These are phyloP conservation scores for Phlyctochytrium planicorne DNA, from an alignment of 192 early-diverging fungal genomes.

Conservation along the genomic window DNA sequence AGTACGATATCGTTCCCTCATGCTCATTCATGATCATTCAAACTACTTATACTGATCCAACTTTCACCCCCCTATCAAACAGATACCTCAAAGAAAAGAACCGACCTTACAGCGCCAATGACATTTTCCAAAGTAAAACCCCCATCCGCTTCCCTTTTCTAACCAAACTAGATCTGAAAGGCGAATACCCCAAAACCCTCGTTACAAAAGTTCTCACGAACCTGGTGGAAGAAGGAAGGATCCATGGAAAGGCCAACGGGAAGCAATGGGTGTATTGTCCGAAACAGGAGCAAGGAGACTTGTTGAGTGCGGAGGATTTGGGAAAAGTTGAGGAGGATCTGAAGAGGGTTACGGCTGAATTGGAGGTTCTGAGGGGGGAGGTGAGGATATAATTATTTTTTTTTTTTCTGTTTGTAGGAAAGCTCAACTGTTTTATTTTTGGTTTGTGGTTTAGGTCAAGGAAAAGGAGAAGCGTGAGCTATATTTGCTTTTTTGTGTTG, in stretches of 20 bases:
- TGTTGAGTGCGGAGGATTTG: conserved; percentile 24
- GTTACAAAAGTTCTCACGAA: conserved; percentile 35
- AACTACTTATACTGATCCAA: too few relatives aligned
- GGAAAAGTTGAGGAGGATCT: conserved; percentile 25
- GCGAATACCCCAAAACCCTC: conserved; percentile 30
- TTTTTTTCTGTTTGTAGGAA: conserved; percentile 16
- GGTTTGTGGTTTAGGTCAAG: too few relatives aligned
- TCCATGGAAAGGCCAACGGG: conserved; percentile 36
- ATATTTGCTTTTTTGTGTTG: too few relatives aligned
- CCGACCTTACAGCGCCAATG: conserved; percentile 44
- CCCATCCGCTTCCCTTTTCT: not conserved
- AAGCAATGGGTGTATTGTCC: conserved; percentile 38
- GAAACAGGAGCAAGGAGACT: conserved; percentile 28
- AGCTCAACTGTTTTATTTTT: conserved; percentile 28
- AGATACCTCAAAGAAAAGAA: conserved; percentile 26
- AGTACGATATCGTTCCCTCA: too few relatives aligned
- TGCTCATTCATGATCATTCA: too few relatives aligned
- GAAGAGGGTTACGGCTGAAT: conserved; percentile 28
- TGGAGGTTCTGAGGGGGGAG: conserved; percentile 27
- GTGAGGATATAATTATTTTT: conserved; percentile 12
- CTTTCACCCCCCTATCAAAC: too few relatives aligned
- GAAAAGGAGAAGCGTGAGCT: too few relatives aligned
- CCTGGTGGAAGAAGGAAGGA: conserved; percentile 39
- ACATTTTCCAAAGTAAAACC: conserved; percentile 34
- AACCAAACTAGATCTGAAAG: conserved; percentile 22